Evolutionary conservation across 805 yeast species (phyloP).

Genomic region (Grigorovia transvaalensis): DNA sequence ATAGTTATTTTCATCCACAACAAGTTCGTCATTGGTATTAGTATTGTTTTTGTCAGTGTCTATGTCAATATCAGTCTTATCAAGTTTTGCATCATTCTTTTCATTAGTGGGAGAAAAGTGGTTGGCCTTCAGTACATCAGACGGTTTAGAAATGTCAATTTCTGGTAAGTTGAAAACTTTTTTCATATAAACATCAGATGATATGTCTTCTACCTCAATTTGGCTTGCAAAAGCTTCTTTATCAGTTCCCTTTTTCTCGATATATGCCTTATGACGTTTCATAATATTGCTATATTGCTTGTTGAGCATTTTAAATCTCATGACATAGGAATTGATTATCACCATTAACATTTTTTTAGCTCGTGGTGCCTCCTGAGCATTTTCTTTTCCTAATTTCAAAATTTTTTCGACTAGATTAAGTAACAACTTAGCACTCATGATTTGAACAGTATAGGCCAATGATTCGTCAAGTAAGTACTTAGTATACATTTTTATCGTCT

Average conservation of each 20-base stretch:
- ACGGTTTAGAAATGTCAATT: not conserved
- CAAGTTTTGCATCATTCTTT: constrained; percentile 8
- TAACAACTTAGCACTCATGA: constrained; percentile 88
- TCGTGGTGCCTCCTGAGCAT: constrained; percentile 61
- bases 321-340: constrained; percentile 80
- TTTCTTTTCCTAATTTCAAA: constrained; percentile 49
- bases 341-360: constrained; percentile 63
- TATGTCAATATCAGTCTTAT: constrained; percentile 10
- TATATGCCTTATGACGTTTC: constrained; percentile 47
- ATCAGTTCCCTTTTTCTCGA: constrained; percentile 33
- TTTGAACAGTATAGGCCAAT: constrained; percentile 81
- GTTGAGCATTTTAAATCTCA: constrained; percentile 68
- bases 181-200: constrained; percentile 31
- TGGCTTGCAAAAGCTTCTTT: constrained; percentile 33
- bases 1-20: constrained; percentile 6
- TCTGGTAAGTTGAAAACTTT: constrained; percentile 21
- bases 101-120: constrained; percentile 11
- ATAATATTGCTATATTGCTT: constrained; percentile 58
- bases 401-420: constrained; percentile 84
- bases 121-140: not conserved
- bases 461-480: constrained; percentile 69
- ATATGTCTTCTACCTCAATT: constrained; percentile 26
- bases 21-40: constrained; percentile 6
- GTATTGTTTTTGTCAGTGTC: constrained; percentile 8
- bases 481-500: constrained; percentile 76